A percentile compares a stretch with the other conserved stretches of the same genome.
Conservation (phyloP, 2,329 filamentous ascomycete genomes). For the Cadophora sp. region DNA sequence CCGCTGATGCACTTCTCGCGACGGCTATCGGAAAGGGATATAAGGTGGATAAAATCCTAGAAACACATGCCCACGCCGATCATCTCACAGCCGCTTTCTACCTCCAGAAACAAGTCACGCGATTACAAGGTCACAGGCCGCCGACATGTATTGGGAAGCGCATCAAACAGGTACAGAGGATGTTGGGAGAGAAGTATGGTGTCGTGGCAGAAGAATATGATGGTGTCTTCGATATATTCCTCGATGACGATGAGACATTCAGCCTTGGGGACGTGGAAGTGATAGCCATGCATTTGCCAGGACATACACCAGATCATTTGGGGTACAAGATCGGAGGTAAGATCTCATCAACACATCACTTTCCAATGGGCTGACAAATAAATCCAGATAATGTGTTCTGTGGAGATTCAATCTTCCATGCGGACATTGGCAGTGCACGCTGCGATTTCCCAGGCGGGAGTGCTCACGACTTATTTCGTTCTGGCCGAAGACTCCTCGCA, state of each 20-base stretch:
- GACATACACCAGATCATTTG: background rate
- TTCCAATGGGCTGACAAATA: background rate
- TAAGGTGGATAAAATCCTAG: conserved; percentile 58
- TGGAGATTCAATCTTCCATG: background rate
- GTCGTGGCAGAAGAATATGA: background rate
- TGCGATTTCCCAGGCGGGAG: background rate
- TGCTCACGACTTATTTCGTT: background rate
- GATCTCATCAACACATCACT: background rate
- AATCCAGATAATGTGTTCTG: background rate
- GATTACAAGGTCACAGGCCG: conserved; percentile 41
- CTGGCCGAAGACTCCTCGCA: background rate
- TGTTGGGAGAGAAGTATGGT: conserved; percentile 56
- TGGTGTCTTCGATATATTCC: background rate
- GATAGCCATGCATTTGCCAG: background rate
- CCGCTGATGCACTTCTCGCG: conserved; percentile 59
- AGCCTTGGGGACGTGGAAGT: background rate
- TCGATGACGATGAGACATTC: background rate
- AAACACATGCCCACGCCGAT: conserved; percentile 68
- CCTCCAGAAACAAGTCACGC: conserved; percentile 53
- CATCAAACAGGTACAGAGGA: conserved; percentile 56
- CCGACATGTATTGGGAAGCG: conserved; percentile 61
- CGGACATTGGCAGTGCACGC: background rate
- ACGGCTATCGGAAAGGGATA: conserved; percentile 45
- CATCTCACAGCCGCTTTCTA: conserved; percentile 66
- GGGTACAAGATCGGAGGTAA: background rate